Conservation (phyloP, 345 rosid species). For the Kernera saxatilis region DNA sequence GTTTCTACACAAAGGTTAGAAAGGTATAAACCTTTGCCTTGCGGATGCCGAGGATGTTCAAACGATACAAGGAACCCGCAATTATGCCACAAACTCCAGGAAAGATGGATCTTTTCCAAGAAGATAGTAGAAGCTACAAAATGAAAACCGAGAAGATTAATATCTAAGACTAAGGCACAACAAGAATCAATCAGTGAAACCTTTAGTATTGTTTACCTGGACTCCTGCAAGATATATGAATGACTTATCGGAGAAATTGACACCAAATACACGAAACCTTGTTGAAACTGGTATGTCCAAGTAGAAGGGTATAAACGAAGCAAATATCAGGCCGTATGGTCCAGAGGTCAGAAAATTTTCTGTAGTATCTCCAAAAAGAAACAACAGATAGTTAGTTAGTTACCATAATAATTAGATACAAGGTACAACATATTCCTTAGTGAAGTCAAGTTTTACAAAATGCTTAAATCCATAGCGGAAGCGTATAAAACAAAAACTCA, state of each 20-base stretch:
- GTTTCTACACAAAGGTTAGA: background rate
- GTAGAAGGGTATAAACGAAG: constrained; percentile 86
- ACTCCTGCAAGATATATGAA: constrained; percentile 95
- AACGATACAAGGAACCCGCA: constrained; percentile 85
- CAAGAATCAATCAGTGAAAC: background rate
- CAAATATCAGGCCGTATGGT: constrained; percentile 93
- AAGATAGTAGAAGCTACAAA: constrained; percentile 84
- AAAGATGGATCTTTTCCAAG: constrained; percentile 82
- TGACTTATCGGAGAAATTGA: constrained; percentile 81
- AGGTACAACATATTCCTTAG: background rate
- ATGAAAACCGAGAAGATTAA: constrained; percentile 1
- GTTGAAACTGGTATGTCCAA: constrained; percentile 95
- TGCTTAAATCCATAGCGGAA: background rate
- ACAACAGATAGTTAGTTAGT: background rate
- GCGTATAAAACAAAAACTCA: background rate
- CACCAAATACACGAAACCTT: constrained; percentile 63
- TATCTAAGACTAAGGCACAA: background rate
- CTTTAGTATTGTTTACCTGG: constrained; percentile 48
- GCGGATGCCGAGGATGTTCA: constrained; percentile 72
- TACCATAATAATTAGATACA: background rate
- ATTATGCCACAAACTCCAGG: constrained; percentile 89
- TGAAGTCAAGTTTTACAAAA: background rate
- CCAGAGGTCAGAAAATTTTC: constrained; percentile 62
- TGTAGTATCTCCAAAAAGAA: constrained; percentile 54
- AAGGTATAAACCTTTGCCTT: constrained; percentile 67